phyloP scores from a whole-genome alignment of 352 stramenopile species.

The Stramenopiles sp. region DNA sequence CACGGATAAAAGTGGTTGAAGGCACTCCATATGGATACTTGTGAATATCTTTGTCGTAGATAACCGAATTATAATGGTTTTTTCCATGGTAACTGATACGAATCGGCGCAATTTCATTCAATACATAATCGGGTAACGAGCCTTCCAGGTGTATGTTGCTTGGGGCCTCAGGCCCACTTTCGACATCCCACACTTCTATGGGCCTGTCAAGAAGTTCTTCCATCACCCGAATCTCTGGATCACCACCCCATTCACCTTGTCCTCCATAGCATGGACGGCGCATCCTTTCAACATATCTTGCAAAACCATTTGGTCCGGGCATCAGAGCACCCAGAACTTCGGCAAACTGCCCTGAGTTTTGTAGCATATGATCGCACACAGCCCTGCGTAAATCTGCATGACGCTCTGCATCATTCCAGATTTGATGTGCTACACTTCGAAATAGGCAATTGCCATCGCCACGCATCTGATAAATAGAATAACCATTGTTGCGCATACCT shows the following conservation, averaged over 20 bases:
- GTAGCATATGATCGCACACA: neutral
- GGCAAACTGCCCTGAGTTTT: neutral
- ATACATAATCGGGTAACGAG: neutral
- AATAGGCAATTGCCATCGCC: constrained; percentile 14
- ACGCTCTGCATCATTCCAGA: constrained; percentile 1
- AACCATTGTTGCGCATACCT: neutral
- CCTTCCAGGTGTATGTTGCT: neutral
- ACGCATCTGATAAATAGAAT: constrained; percentile 2
- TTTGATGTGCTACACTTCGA: constrained; percentile 17
- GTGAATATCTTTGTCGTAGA: neutral
- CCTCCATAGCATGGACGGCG: neutral
- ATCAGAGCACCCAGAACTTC: neutral
- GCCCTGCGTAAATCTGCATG: neutral
- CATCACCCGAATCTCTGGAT: constrained; percentile 1
- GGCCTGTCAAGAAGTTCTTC: constrained; percentile 7
- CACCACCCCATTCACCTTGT: neutral
- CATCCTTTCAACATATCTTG: neutral
- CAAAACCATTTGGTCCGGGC: neutral
- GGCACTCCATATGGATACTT: neutral
- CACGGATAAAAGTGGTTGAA: neutral
- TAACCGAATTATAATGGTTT: constrained; percentile 25
- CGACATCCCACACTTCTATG: neutral
- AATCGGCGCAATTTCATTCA: constrained; percentile 12
- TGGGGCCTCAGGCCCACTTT: neutral
- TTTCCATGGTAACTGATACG: constrained; percentile 20